Conservation (phyloP, 1,139 yeast genomes). For the Geotrichum europaeum region DNA sequence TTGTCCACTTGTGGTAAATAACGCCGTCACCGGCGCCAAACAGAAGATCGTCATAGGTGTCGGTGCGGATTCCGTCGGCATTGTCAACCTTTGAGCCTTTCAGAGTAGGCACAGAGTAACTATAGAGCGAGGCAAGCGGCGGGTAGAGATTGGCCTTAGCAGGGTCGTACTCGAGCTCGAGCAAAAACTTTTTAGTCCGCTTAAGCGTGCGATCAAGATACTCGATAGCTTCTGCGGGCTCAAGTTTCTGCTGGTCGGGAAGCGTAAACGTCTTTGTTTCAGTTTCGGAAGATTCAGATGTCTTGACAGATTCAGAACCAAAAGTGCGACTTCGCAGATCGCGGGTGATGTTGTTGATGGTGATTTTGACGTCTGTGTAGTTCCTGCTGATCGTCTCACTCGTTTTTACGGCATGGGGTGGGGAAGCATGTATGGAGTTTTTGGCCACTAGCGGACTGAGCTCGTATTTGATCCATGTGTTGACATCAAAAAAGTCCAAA, state of each 20-base stretch:
- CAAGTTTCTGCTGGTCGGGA: constrained; percentile 22
- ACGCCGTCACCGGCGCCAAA: constrained; percentile 96
- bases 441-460: constrained; percentile 67
- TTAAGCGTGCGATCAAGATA: constrained; percentile 59
- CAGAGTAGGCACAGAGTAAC: constrained; percentile 77
- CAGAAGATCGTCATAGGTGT: constrained; percentile 66
- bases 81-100: constrained; percentile 66
- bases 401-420: constrained; percentile 10
- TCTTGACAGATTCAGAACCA: background rate
- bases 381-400: constrained; percentile 14
- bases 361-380: background rate
- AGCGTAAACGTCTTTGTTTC: constrained; percentile 6
- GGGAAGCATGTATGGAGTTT: background rate
- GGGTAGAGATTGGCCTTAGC: constrained; percentile 53
- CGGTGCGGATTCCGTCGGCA: constrained; percentile 57
- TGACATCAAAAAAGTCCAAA: constrained; percentile 71
- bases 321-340: background rate
- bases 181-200: constrained; percentile 53
- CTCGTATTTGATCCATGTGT: constrained; percentile 72
- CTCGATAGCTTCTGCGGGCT: constrained; percentile 57
- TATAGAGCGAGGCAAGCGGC: constrained; percentile 75
- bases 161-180: constrained; percentile 51
- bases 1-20: constrained; percentile 70
- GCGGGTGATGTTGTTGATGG: constrained; percentile 4
- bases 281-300: background rate